Base-by-base conservation (phyloP, 148 eudicot species). In the Chenopodium suecicum region DNA sequence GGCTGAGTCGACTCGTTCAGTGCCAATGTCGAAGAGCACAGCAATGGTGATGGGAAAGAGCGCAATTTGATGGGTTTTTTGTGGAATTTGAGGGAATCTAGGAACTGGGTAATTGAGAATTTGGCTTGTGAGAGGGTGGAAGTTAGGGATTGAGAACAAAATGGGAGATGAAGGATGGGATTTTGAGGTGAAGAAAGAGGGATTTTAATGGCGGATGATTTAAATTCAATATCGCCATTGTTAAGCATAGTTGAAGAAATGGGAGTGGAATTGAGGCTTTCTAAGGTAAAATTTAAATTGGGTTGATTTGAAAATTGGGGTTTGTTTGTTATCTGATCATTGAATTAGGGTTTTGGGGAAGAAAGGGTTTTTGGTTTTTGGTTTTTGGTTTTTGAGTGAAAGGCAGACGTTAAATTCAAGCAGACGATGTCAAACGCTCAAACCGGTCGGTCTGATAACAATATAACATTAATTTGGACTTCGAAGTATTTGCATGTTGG, bases 21-120 rank as follows among this genome's bases (percentile, higher is more conserved):
- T 7, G 90, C 82, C 79, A 90, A 58, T 52, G 98, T 79, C 8
- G 98, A 89, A 1, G 91, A 91, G 82, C 94, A 91, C 52, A 93
- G 75, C 11, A 89, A 48, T 10, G 88, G 81, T 9, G 63, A 23
- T 20, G 76, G 50, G 37, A 65, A 81, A 9, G 71, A 12, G 46
- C 16, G 76, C 7, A 80, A 84, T 41, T 79, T 79, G 86, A 68
- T 56, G 58, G 78, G 34, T 23, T 81, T 75, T 76, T 12, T 29
- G 81, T 76, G 77, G 67, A 71, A 17, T 80, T 83, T 87, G 71
- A 86, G 54, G 23, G 89, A 82, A 50, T 86, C 82, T 44, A 90
- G 8, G 86, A 91, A 86, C 22, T 88, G 86, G 83, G 80, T 22
- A 12, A 88, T 65, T 68, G 90, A 85, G 82, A 86, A 82, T 69